Base-by-base conservation (phyloP, 768 basidiomycete genomes). In the Mycena vitilis region DNA sequence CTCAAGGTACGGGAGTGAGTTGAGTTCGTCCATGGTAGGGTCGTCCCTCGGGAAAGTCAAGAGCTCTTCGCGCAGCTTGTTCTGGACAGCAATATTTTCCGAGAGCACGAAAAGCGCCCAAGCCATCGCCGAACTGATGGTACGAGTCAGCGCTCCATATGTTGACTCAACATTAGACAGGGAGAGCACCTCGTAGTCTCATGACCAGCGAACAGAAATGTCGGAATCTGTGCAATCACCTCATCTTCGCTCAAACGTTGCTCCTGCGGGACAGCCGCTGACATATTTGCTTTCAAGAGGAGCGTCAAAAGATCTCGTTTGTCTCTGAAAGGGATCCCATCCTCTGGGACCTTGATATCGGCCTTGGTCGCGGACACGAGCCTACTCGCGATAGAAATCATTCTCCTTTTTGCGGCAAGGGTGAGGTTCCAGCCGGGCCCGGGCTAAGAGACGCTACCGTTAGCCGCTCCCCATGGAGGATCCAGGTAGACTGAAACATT, bases 221-320 rank as follows among this genome's bases (percentile, higher is more conserved):
- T 30, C 30, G 30, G 30, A 30, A 30, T 30, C 72, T 68, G 69
- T 1, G 67, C 68, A 4, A 85, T 42, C 3, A 89, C 83, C 49
- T 88, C 87, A 22, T 78, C 78, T 37, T 89, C 87, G 0, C 79
- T 81, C 66, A 89, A 65, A 38, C 74, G 76, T 70, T 86, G 83
- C 25, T 64, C 74, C 16, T 82, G 83, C 0, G 82, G 79, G 5
- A 86, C 71, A 66, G 86, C 84, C 0, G 78, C 78, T 4, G 84
- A 84, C 78, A 86, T 78, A 72, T 88, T 89, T 7, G 86, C 86
- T 63, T 78, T 80, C 59, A 88, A 78, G 18, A 88, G 77, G 18
- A 85, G 66, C 10, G 81, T 83, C 30, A 88, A 73, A 4, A 88
- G 66, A 73, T 88, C 87, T 4, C 83, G 80, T 15, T 81, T 81